Evolutionary conservation across 108 stramenopile genomes (phyloP), one percentile per base, ranked within the genome.

Genomic region (Stephanodiscus triporus): DNA sequence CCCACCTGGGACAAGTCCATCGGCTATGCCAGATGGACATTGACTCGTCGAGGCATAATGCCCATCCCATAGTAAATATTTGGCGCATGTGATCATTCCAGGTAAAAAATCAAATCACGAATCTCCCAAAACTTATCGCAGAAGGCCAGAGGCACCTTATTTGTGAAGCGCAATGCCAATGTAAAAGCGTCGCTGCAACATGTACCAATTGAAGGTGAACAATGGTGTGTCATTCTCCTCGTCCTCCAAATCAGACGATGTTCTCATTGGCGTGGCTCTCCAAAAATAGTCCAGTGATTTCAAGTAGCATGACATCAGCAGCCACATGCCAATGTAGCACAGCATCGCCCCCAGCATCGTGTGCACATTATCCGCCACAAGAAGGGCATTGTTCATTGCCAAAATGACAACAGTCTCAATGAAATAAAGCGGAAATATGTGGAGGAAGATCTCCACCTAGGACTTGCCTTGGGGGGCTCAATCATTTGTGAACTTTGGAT

Each of bases 1-100:
- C 70, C 2, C 42, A 82, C 27, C 81, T 75, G 34, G 79, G 73
- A 34, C 74, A 75, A 22, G 79, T 69, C 42, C 30, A 70, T 30
- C 23, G 68, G 9, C 60, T 53, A 36, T 32, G 20, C 81, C 81
- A 82, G 29, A 34, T 23, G 19, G 60, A 58, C 81, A 82, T 76
- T 5, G 70, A 72, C 45, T 82, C 75, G 47, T 82, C 69, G 14
- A 81, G 34, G 58, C 75, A 71, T 19, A 32, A 24, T 4, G 75
- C 53, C 70, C 75, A 75, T 24, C 27, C 27, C 55, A 70, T 56
- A 45, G 23, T 20, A 48, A 82, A 77, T 9, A 32, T 11, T 13
- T 57, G 0, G 9, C 11, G 0, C 70, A 82, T 82, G 37, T 72
- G 56, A 7, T 37, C 48, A 37, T 82, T 76, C 81, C 81, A 77